A percentile compares a stretch with the other conserved stretches of the same genome.
Evolutionary conservation across 1,139 yeast genomes (phyloP).

Genomic region (Candida sanyaensis): DNA sequence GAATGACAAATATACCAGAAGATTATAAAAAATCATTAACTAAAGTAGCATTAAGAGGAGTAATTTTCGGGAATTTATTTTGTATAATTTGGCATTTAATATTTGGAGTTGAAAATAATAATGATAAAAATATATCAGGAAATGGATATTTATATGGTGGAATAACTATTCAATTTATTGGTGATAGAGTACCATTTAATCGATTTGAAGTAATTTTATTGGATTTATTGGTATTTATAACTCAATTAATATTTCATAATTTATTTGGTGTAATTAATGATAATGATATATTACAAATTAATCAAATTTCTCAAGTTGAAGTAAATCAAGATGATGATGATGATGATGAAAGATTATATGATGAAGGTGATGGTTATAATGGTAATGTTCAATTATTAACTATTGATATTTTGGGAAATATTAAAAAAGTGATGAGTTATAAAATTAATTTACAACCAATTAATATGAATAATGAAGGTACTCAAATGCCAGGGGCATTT

Average conservation of each 20-base stretch:
- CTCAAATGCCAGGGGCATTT: constrained; percentile 12
- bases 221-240: constrained; percentile 27
- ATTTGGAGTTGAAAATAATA: constrained; percentile 28
- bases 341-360: constrained; percentile 17
- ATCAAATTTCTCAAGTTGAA: not conserved
- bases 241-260: constrained; percentile 35
- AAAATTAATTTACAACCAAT: constrained; percentile 15
- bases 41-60: constrained; percentile 28
- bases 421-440: constrained; percentile 22
- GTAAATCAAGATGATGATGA: constrained; percentile 8
- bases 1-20: constrained; percentile 20
- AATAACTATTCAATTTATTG: constrained; percentile 41
- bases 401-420: constrained; percentile 26
- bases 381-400: constrained; percentile 38
- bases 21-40: constrained; percentile 29
- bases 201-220: constrained; percentile 27
- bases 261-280: constrained; percentile 36
- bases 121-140: constrained; percentile 6
- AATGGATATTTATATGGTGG: constrained; percentile 36
- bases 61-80: constrained; percentile 26
- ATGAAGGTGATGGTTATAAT: constrained; percentile 40
- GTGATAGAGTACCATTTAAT: constrained; percentile 35
- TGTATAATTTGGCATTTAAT: constrained; percentile 30
- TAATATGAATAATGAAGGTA: constrained; percentile 2
- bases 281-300: constrained; percentile 25